phyloP scores from a whole-genome alignment of 2,329 filamentous ascomycete species.

The Fusarium armeniacum region DNA sequence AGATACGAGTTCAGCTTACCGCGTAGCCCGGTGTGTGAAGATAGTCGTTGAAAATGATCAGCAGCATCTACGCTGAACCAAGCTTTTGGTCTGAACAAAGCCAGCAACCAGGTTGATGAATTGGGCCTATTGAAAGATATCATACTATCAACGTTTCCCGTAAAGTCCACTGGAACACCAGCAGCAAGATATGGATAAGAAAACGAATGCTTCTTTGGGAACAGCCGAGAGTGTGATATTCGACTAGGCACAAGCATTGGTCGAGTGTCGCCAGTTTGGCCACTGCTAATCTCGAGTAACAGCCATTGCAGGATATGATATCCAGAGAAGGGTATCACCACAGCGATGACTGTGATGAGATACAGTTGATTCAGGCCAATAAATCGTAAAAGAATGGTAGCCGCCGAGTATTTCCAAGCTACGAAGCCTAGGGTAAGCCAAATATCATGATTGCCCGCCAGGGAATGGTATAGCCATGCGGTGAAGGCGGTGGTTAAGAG shows the following conservation, averaged over 20 bases:
- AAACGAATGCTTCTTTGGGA: slow-evolving; percentile 77
- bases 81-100: slow-evolving; percentile 50
- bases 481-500: not conserved
- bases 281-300: not conserved
- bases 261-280: slow-evolving; percentile 27
- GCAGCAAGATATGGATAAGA: slow-evolving; percentile 78
- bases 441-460: slow-evolving; percentile 47
- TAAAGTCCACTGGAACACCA: slow-evolving; percentile 75
- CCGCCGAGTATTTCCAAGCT: slow-evolving; percentile 35
- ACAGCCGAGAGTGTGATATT: slow-evolving; percentile 75
- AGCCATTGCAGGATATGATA: not conserved
- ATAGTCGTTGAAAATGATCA: slow-evolving; percentile 72
- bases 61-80: slow-evolving; percentile 73
- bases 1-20: slow-evolving; percentile 75
- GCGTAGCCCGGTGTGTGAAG: slow-evolving; percentile 66
- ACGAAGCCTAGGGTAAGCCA: slow-evolving; percentile 45
- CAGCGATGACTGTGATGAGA: slow-evolving; percentile 1
- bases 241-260: slow-evolving; percentile 74
- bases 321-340: not conserved
- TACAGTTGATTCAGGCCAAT: slow-evolving; percentile 16
- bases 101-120: slow-evolving; percentile 44
- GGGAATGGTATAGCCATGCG: slow-evolving; percentile 36
- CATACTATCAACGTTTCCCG: slow-evolving; percentile 67
- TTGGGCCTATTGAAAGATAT: slow-evolving; percentile 62
- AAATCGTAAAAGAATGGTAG: slow-evolving; percentile 4